Conservation (phyloP, 495 filamentous ascomycete genomes). For the Penicillium argentinense region DNA sequence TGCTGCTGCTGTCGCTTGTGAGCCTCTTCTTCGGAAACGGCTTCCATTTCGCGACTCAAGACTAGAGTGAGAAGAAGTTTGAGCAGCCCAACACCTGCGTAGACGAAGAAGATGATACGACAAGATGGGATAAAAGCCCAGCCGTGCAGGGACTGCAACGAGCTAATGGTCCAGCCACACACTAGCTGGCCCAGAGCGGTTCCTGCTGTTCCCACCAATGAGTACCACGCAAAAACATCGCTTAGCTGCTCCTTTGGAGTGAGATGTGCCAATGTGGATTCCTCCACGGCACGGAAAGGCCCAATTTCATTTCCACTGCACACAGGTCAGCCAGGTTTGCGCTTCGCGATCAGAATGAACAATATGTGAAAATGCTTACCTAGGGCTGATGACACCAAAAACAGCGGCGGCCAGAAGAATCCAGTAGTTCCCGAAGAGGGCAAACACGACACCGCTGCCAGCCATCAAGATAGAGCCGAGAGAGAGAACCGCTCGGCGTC, state of each 20-base stretch:
- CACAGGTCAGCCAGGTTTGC: slow-evolving; percentile 9
- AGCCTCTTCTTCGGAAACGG: slow-evolving; percentile 29
- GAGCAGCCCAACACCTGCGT: slow-evolving; percentile 64
- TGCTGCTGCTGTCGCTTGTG: slow-evolving; percentile 15
- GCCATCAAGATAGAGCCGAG: slow-evolving; percentile 70
- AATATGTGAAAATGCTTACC: slow-evolving; percentile 35
- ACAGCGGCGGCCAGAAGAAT: slow-evolving; percentile 70
- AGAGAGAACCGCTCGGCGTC: slow-evolving; percentile 66
- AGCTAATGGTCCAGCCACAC: slow-evolving; percentile 64
- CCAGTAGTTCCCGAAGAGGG: slow-evolving; percentile 69
- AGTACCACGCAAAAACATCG: slow-evolving; percentile 84
- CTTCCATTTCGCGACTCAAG: slow-evolving; percentile 62
- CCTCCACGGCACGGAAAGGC: slow-evolving; percentile 83
- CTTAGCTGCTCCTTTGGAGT: slow-evolving; percentile 58
- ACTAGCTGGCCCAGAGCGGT: slow-evolving; percentile 63
- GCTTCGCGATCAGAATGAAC: background rate
- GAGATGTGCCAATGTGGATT: slow-evolving; percentile 75
- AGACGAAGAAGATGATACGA: slow-evolving; percentile 66
- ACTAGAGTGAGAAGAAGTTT: slow-evolving; percentile 62
- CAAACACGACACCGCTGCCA: slow-evolving; percentile 67
- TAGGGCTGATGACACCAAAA: slow-evolving; percentile 78
- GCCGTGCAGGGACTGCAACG: slow-evolving; percentile 43
- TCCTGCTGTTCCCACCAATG: slow-evolving; percentile 62
- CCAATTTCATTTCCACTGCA: slow-evolving; percentile 73
- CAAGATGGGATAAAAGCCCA: slow-evolving; percentile 64